Conservation (phyloP, 2,329 filamentous ascomycete genomes). For the Diaporthe capsici region DNA sequence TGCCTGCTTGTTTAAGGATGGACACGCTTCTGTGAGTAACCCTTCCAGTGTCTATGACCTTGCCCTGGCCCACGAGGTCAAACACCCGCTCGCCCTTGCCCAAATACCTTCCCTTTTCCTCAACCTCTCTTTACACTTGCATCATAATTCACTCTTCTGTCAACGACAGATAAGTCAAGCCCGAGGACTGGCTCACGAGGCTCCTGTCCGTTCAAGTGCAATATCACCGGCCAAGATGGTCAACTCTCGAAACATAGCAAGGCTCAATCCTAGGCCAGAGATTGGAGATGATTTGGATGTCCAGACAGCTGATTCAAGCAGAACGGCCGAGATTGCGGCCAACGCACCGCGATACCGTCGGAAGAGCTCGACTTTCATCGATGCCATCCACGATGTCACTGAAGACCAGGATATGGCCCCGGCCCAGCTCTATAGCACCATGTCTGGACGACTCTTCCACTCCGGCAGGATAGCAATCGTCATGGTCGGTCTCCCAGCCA, state of each 20-base stretch:
- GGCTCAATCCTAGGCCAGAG: conserved; percentile 33
- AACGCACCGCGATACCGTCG: conserved; percentile 92
- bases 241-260: background rate
- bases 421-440: conserved; percentile 97
- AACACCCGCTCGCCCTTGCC: background rate
- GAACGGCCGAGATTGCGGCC: conserved; percentile 91
- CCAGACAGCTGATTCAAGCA: conserved; percentile 57
- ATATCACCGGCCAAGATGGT: background rate
- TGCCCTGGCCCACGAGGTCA: background rate
- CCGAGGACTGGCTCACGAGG: background rate
- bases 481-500: conserved; percentile 93
- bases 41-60: background rate
- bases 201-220: background rate
- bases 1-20: conserved; percentile 43
- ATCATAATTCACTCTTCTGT: background rate
- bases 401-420: conserved; percentile 88
- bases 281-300: conserved; percentile 41
- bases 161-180: background rate
- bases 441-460: conserved; percentile 96
- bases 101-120: background rate
- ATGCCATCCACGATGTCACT: conserved; percentile 94
- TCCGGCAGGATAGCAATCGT: conserved; percentile 97
- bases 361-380: conserved; percentile 95
- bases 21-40: conserved; percentile 51
- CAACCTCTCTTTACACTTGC: too few species aligned